These are phyloP conservation scores for Amyloporia xantha DNA, from an alignment of 768 basidiomycete species.

Conservation along the genomic window DNA sequence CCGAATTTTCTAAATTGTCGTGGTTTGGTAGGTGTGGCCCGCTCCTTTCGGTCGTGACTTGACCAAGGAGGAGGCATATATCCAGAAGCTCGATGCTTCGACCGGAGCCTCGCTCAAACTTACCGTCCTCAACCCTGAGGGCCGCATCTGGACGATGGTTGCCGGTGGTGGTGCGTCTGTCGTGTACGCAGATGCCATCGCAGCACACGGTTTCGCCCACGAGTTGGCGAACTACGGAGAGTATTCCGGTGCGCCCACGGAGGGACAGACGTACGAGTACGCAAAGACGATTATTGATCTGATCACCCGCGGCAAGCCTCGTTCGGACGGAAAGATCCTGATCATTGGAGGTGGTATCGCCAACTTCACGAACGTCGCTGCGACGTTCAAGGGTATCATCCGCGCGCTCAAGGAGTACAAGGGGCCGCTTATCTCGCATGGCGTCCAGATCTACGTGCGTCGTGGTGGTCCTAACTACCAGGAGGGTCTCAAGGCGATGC, in stretches of 20 bases:
- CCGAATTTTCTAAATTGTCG: neutral
- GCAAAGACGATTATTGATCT: constrained; percentile 98
- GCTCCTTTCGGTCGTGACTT: constrained; percentile 96
- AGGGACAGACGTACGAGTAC: constrained; percentile 98
- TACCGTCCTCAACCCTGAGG: constrained; percentile 91
- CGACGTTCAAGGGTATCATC: constrained; percentile 99
- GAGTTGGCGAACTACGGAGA: constrained; percentile 99
- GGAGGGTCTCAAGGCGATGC: constrained; percentile 97
- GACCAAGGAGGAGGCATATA: constrained; percentile 99
- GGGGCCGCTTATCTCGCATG: constrained; percentile 70
- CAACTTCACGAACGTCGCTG: constrained; percentile 99
- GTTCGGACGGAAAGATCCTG: constrained; percentile 90
- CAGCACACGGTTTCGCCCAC: constrained; percentile 90
- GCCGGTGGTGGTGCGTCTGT: constrained; percentile 89
- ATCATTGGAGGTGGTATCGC: constrained; percentile 99
- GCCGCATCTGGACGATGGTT: constrained; percentile 99
- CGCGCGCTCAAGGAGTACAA: constrained; percentile 93
- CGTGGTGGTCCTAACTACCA: constrained; percentile 99
- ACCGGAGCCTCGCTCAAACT: constrained; percentile 98
- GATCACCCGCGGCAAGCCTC: constrained; percentile 83
- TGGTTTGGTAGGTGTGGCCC: constrained; percentile 57
- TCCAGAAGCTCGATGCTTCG: constrained; percentile 94
- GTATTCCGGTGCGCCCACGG: constrained; percentile 96
- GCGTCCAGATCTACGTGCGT: constrained; percentile 93
- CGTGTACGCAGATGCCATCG: constrained; percentile 70